These are phyloP conservation scores for Scedosporium minutisporum DNA, from an alignment of 2,329 filamentous ascomycete genomes.

Conservation along the genomic window DNA sequence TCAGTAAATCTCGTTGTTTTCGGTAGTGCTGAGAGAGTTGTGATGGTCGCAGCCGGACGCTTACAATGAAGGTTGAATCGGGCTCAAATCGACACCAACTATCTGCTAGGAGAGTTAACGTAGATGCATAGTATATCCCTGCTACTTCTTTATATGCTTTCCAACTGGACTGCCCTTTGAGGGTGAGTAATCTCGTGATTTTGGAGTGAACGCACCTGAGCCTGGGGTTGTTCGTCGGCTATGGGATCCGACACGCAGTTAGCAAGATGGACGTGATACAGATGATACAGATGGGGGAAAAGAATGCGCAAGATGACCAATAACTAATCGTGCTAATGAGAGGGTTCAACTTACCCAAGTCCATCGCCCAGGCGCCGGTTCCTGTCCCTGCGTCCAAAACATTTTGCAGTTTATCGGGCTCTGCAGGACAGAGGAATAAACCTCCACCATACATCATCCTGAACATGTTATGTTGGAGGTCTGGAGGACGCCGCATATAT, in stretches of 20 bases:
- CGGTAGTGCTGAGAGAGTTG: background rate
- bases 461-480: conserved; percentile 19
- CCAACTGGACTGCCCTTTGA: too few species aligned
- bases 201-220: conserved; percentile 13
- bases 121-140: background rate
- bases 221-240: conserved; percentile 16
- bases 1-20: background rate
- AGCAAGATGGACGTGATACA: too few species aligned
- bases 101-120: conserved; percentile 14
- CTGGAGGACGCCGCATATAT: conserved; percentile 10
- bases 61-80: conserved; percentile 28
- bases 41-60: background rate
- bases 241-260: background rate
- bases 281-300: too few species aligned
- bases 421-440: conserved; percentile 14
- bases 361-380: conserved; percentile 22
- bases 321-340: too few species aligned
- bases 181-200: background rate
- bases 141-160: background rate
- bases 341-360: conserved; percentile 15
- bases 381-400: conserved; percentile 23
- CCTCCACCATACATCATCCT: conserved; percentile 15
- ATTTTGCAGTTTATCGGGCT: conserved; percentile 10
- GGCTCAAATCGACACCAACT: conserved; percentile 31
- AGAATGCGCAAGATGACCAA: too few species aligned